phyloP scores from a whole-genome alignment of 2,329 filamentous ascomycete species.

The Macrophomina phaseolina region DNA sequence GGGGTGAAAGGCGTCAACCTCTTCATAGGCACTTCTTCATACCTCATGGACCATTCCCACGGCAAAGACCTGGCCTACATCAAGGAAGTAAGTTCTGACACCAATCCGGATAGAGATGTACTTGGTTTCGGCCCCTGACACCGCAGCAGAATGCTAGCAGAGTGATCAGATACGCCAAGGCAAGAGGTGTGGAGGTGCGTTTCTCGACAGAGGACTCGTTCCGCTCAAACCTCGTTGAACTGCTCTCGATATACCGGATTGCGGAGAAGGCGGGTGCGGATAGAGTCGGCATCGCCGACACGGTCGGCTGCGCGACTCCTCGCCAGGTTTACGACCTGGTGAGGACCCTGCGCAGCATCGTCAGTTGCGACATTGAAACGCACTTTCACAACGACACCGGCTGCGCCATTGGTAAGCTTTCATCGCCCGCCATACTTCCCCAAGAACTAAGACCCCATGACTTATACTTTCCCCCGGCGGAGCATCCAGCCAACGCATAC shows the following conservation, averaged over 20 bases:
- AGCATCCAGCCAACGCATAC: conserved; percentile 72
- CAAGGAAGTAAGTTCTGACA: conserved; percentile 40
- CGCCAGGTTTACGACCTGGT: conserved; percentile 90
- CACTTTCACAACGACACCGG: conserved; percentile 95
- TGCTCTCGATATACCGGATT: conserved; percentile 80
- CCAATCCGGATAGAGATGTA: conserved; percentile 58
- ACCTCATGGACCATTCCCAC: conserved; percentile 82
- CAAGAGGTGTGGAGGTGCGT: conserved; percentile 76
- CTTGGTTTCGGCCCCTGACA: too few species aligned
- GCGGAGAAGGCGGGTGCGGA: conserved; percentile 86
- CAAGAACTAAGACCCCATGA: not conserved
- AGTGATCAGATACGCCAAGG: conserved; percentile 87
- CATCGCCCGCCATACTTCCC: too few species aligned
- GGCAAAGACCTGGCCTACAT: conserved; percentile 91
- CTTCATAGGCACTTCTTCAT: conserved; percentile 82
- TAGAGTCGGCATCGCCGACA: conserved; percentile 91
- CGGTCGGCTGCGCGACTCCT: conserved; percentile 72
- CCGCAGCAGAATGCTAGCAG: conserved; percentile 64
- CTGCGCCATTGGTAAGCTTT: conserved; percentile 66
- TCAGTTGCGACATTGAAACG: conserved; percentile 80
- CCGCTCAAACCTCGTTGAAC: conserved; percentile 83
- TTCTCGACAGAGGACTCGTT: conserved; percentile 88
- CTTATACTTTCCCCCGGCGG: not conserved
- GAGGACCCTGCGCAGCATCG: conserved; percentile 76
- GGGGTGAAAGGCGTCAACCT: conserved; percentile 83